Base-by-base conservation (phyloP, 805 yeast genomes). In the Yarrowia deformans region DNA sequence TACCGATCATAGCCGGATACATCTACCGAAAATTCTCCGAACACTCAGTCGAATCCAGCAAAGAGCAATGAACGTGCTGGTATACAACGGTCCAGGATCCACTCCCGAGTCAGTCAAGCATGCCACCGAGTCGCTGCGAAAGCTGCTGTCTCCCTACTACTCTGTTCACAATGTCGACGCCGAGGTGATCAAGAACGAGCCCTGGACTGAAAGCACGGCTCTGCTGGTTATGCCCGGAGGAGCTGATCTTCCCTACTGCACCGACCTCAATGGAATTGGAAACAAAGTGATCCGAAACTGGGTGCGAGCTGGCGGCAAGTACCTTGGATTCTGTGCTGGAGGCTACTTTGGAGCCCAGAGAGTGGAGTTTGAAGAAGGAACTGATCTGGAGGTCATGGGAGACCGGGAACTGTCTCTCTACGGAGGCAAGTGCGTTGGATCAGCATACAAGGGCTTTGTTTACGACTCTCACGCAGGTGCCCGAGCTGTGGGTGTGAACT, bases 201-300 rank as follows among this genome's bases (percentile, higher is more conserved):
- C 99, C 0, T 95, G 99, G 99, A 84, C 84, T 71, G 74, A 85
- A 8, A 90, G 90, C 74, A 90, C 98, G 0, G 81, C 96, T 0
- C 80, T 91, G 72, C 76, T 95, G 52, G 97, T 93, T 1, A 78
- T 95, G 35, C 99, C 99, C 0, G 99, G 99, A 4, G 99, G 99
- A 8, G 98, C 98, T 0, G 99, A 95, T 76, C 80, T 92, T 64
- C 98, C 98, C 0, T 86, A 89, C 72, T 91, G 97, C 72, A 81
- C 83, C 67, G 85, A 84, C 4, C 83, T 96, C 71, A 88, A 89
- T 74, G 94, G 97, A 0, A 79, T 78, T 1, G 91, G 93, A 0
- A 90, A 89, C 74, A 74, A 79, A 10, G 80, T 82, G 46, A 90
- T 92, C 71, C 77, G 80, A 35, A 85, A 85, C 63, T 92, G 83